A percentile compares a stretch with the other conserved stretches of the same genome.
Conservation (phyloP, 1,284 basidiomycete genomes). For the Cronartium quercuum region DNA sequence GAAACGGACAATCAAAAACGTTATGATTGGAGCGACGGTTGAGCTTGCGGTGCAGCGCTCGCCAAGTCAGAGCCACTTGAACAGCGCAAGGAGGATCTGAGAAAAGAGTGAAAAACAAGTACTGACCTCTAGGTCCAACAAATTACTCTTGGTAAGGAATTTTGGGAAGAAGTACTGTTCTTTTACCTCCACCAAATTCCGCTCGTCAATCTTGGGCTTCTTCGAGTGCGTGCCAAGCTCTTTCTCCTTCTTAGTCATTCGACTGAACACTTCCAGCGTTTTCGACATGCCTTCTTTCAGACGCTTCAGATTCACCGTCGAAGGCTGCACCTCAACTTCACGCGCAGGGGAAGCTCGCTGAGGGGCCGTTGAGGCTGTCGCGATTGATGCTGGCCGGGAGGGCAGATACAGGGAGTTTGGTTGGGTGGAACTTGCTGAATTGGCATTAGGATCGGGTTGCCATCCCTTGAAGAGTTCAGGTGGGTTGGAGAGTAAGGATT, state of each 20-base stretch:
- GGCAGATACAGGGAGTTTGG: background rate
- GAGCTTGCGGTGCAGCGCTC: too few species aligned
- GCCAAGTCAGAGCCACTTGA: too few species aligned
- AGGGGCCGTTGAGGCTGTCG: conserved; percentile 1
- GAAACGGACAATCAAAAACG: too few species aligned
- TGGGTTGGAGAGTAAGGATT: conserved; percentile 50
- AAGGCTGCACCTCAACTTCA: conserved; percentile 40
- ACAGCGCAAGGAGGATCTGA: background rate
- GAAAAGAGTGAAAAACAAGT: background rate
- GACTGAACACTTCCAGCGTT: conserved; percentile 68
- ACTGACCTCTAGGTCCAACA: conserved; percentile 73
- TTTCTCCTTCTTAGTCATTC: conserved; percentile 69
- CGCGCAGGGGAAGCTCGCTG: conserved; percentile 59
- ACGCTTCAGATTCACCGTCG: conserved; percentile 50
- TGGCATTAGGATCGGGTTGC: conserved; percentile 28
- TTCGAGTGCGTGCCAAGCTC: conserved; percentile 54
- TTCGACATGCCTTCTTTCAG: conserved; percentile 65
- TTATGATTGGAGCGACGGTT: too few species aligned
- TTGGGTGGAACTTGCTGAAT: conserved; percentile 28
- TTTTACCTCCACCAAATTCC: conserved; percentile 43
- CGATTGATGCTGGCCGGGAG: conserved; percentile 35
- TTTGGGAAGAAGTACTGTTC: conserved; percentile 84
- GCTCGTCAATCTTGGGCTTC: conserved; percentile 62
- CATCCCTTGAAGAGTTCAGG: conserved; percentile 42
- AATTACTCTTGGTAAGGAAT: conserved; percentile 74